A percentile compares a stretch with the other conserved stretches of the same genome.
Conservation (phyloP, 306 rosid species). For the Trifolium pratense region DNA sequence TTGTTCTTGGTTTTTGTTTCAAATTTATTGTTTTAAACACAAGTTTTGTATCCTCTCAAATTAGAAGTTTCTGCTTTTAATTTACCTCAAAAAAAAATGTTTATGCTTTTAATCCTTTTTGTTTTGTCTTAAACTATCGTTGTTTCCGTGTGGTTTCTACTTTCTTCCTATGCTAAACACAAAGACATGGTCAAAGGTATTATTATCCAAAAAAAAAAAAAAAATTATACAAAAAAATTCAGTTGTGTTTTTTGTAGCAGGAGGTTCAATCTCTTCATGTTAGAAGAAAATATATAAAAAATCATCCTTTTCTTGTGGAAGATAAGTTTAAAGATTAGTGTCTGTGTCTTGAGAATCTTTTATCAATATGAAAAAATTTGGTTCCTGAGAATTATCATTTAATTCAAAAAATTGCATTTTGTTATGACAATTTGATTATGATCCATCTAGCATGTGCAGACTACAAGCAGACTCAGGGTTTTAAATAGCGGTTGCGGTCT, state of each 20-base stretch:
- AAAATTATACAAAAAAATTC: background rate
- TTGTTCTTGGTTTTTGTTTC: background rate
- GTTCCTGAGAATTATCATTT: conserved; percentile 19
- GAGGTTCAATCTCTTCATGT: conserved; percentile 7
- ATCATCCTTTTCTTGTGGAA: background rate
- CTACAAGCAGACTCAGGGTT: no score
- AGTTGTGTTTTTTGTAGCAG: background rate
- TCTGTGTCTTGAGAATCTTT: conserved; percentile 22
- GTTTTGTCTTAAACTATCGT: background rate
- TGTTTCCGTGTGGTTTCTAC: background rate
- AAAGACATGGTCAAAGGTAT: background rate
- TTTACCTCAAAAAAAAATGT: no score
- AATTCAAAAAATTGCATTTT: conserved; percentile 6
- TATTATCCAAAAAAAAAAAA: background rate
- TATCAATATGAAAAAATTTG: background rate
- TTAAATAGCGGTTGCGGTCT: no score
- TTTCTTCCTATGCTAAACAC: background rate
- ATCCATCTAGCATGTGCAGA: background rate
- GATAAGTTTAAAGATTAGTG: background rate
- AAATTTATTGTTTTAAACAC: background rate
- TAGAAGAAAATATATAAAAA: conserved; percentile 6
- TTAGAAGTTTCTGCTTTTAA: background rate
- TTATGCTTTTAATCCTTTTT: background rate
- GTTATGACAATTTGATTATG: conserved; percentile 7
- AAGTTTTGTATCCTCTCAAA: conserved; percentile 15